Base-by-base conservation (phyloP, 225 moss, liverwort and hornwort genomes). In the Bryum argenteum region DNA sequence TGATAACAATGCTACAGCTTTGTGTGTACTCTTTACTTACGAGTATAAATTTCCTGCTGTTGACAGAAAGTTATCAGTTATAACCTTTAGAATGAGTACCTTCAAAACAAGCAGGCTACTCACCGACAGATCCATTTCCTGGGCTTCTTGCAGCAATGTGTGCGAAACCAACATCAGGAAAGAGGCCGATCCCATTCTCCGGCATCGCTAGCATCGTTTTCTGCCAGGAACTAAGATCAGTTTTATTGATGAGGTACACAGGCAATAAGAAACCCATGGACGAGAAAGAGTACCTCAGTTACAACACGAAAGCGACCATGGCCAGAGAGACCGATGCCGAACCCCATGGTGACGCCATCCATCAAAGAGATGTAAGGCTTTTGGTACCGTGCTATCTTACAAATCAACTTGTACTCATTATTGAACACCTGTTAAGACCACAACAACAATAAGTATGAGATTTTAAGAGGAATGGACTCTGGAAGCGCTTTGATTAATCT, bases 271-370 rank as follows among this genome's bases (percentile, higher is more conserved):
- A 38, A 6, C 11, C 58, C 64, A 70, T 38, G 50, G 55, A 33
- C 10, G 16, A 53, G 28, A 23, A 38, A 66, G 22, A 48, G 76
- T 70, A 94, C 97, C 92, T 98, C 94, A 37, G 97, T 92, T 43
- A 98, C 75, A 5, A 98, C 85, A 66, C 97, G 97, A 66, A 88
- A 91, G 62, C 84, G 85, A 60, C 94, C 94, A 78, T 98, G 94
- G 58, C 94, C 92, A 21, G 92, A 98, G 48, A 98, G 89, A 15
- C 97, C 94, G 58, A 94, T 88, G 54, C 97, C 94, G 77, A 98
- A 97, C 26, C 94, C 97, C 97, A 94, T 92, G 1, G 94, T 94
- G 63, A 98, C 67, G 44, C 97, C 97, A 75, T 98, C 94, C 97
- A 94, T 94, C 56, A 98, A 81, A 26, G 92, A 92, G 22, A 94